These are phyloP conservation scores for Aspergillus nomiae DNA, from an alignment of 2,329 filamentous ascomycete genomes.

Conservation along the genomic window DNA sequence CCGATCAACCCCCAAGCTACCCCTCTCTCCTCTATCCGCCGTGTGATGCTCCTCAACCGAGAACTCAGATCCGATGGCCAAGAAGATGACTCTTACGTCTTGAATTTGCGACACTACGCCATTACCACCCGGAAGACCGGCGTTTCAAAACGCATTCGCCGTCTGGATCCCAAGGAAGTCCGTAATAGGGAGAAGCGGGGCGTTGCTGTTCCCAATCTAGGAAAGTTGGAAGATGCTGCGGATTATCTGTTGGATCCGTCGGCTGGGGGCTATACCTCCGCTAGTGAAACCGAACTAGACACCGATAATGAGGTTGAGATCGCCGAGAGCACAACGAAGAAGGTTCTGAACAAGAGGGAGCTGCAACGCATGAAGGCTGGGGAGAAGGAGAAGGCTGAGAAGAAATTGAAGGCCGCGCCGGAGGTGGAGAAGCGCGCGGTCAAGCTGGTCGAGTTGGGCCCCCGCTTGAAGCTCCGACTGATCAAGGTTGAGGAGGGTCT, in stretches of 20 bases:
- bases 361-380: slow-evolving; percentile 48
- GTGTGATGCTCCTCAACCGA: slow-evolving; percentile 87
- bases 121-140: slow-evolving; percentile 88
- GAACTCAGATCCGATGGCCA: slow-evolving; percentile 53
- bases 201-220: slow-evolving; percentile 76
- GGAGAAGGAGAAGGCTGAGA: slow-evolving; percentile 49
- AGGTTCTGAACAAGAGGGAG: slow-evolving; percentile 55
- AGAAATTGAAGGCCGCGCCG: slow-evolving; percentile 41
- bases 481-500: slow-evolving; percentile 96
- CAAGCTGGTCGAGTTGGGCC: slow-evolving; percentile 88
- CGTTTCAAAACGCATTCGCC: slow-evolving; percentile 78
- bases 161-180: slow-evolving; percentile 83
- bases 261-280: slow-evolving; percentile 84
- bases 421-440: slow-evolving; percentile 81
- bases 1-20: slow-evolving; percentile 91
- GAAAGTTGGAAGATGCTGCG: slow-evolving; percentile 87
- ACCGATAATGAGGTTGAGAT: slow-evolving; percentile 96
- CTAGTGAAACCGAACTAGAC: slow-evolving; percentile 88
- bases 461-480: slow-evolving; percentile 82
- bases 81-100: slow-evolving; percentile 69
- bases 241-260: slow-evolving; percentile 86
- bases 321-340: slow-evolving; percentile 56
- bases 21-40: slow-evolving; percentile 86
- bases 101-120: slow-evolving; percentile 91
- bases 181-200: slow-evolving; percentile 69